These are phyloP conservation scores for Xylariaceae sp. DNA, from an alignment of 2,329 filamentous ascomycete species.

Conservation along the genomic window DNA sequence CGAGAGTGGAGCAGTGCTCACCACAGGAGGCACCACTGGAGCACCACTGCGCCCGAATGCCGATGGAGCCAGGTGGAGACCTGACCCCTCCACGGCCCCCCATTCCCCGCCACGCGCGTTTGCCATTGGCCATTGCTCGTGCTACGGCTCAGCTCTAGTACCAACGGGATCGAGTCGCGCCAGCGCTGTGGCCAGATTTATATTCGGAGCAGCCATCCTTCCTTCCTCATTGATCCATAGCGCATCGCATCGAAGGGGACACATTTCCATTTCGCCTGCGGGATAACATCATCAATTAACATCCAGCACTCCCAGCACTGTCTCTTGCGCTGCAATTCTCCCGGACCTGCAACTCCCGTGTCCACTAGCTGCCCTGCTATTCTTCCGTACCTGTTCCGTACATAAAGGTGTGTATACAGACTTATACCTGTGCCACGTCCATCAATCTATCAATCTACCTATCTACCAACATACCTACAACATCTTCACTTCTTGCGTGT, in stretches of 20 bases:
- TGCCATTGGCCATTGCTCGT: conserved; percentile 13
- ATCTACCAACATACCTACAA: not conserved
- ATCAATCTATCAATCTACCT: not conserved
- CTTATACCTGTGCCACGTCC: not conserved
- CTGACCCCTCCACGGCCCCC: conserved; percentile 13
- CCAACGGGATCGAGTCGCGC: not conserved
- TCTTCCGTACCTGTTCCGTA: not conserved
- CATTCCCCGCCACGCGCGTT: conserved; percentile 13
- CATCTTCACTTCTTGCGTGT: not conserved
- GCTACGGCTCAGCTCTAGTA: conserved; percentile 19
- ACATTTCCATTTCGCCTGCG: conserved; percentile 18
- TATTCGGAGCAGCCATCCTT: conserved; percentile 25
- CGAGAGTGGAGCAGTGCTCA: not conserved
- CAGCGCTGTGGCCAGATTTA: conserved; percentile 25
- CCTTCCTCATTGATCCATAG: conserved; percentile 24
- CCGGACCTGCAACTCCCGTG: not conserved
- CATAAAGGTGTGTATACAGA: not conserved
- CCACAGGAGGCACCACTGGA: no score
- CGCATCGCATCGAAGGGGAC: conserved; percentile 19
- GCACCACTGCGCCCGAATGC: not conserved
- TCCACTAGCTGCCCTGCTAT: not conserved
- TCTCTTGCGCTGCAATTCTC: conserved; percentile 8
- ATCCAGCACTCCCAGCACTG: conserved; percentile 11
- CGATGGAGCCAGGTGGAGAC: not conserved
- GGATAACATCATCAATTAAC: no score